These are phyloP conservation scores for Ajuga reptans DNA, from an alignment of 305 asterid genomes.

Conservation along the genomic window DNA sequence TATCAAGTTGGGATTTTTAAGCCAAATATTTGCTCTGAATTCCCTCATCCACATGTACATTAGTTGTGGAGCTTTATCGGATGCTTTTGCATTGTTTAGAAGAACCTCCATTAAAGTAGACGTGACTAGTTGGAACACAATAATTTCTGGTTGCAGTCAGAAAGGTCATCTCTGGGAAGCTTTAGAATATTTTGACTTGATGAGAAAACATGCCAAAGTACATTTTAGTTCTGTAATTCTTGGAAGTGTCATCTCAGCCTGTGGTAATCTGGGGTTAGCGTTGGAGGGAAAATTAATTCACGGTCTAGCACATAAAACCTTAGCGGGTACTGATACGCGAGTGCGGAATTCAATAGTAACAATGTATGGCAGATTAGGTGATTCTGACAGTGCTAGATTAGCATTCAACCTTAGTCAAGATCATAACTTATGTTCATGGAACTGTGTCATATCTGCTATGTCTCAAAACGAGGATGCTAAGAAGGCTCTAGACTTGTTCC, in stretches of 20 bases:
- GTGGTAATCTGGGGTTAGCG: conserved; percentile 49
- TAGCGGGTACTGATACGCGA: conserved; percentile 27
- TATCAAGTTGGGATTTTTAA: conserved; percentile 45
- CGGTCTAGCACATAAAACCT: conserved; percentile 42
- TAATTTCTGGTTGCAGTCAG: conserved; percentile 53
- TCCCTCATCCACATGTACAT: conserved; percentile 58
- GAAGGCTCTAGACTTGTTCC: conserved; percentile 41
- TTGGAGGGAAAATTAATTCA: conserved; percentile 42
- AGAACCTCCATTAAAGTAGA: conserved; percentile 26
- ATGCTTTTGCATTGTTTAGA: conserved; percentile 43
- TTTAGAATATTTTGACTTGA: conserved; percentile 40
- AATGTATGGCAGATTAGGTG: conserved; percentile 64
- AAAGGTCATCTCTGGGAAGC: conserved; percentile 42
- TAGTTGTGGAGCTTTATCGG: conserved; percentile 34
- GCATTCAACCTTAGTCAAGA: conserved; percentile 38
- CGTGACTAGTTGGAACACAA: conserved; percentile 54
- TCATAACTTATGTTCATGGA: conserved; percentile 62
- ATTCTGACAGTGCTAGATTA: conserved; percentile 42
- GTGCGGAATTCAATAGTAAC: conserved; percentile 55
- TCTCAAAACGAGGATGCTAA: conserved; percentile 54
- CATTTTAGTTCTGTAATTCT: conserved; percentile 36
- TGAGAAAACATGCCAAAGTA: conserved; percentile 40
- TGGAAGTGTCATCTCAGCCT: conserved; percentile 42
- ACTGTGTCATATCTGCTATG: conserved; percentile 48
- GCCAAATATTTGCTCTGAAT: conserved; percentile 36